Evolutionary conservation across 768 basidiomycete species (phyloP), one percentile per base, ranked within the genome.

Genomic region (Agrocybe pediades): DNA sequence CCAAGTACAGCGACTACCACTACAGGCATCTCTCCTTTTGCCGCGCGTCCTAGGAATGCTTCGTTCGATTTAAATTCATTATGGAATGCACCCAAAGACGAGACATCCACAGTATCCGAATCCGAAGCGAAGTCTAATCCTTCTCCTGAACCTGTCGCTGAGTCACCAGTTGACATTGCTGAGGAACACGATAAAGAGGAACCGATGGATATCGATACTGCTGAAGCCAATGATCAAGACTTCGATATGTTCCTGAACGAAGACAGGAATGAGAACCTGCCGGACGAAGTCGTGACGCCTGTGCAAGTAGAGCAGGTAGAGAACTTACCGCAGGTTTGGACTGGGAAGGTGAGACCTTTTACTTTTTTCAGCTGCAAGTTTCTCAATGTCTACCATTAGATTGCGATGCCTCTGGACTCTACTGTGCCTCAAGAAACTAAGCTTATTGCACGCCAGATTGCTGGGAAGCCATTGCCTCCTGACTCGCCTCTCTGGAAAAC

Each of bases 181-280:
- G 64, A 58, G 29, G 60, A 63, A 13, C 70, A 67, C 16, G 69
- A 68, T 2, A 78, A 73, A 58, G 76, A 77, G n/a, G 70, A 71
- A 26, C 67, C 71, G 8, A 77, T 81, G 65, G 82, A 79, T 54
- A 65, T 81, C 58, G 82, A 79, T 62, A 70, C 71, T 36, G 77
- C 74, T 27, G 81, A 78, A 55, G 78, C 85, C 9, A 84, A 85
- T 49, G 92, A 92, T 68, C 82, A 85, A 56, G 92, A 92, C 66
- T 92, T 95, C 62, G 92, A 93, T 60, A 89, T 92, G 85, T 87
- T 92, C 63, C 70, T 95, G 33, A 82, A 84, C 53, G 84, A 88
- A 53, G 82, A 86, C 55, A 80, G 82, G 15, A 68, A 76, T 24
- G 74, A 78, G 24, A 47, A 54, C 16, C 63, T 54, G 3, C 60